phyloP scores from a whole-genome alignment of 2,329 filamentous ascomycete species.

The Alternaria sp. region DNA sequence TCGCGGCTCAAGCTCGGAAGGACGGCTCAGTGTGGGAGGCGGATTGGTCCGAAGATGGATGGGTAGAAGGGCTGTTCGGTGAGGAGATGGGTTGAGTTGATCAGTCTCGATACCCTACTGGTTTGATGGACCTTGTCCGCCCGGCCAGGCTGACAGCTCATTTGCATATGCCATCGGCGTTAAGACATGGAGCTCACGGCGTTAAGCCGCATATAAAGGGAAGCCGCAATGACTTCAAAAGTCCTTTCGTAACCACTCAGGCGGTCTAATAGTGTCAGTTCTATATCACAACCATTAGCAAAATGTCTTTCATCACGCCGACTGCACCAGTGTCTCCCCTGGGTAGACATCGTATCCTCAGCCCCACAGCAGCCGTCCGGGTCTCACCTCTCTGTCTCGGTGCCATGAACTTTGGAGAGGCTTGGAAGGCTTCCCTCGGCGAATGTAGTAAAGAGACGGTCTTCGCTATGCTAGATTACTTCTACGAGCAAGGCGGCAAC shows the following conservation, averaged over 20 bases:
- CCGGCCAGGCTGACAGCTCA: no score
- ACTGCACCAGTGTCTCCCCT: conserved; percentile 59
- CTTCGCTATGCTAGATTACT: conserved; percentile 73
- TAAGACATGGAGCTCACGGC: neutral
- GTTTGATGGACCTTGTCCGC: no score
- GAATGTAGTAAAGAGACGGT: conserved; percentile 70
- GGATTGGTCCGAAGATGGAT: neutral
- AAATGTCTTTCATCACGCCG: conserved; percentile 17
- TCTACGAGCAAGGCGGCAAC: conserved; percentile 73
- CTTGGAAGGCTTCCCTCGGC: conserved; percentile 68
- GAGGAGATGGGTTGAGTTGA: no score
- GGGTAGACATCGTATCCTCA: conserved; percentile 71
- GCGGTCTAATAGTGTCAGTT: neutral
- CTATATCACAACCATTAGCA: neutral
- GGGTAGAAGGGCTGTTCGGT: neutral
- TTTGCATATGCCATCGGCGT: neutral
- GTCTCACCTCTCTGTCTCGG: conserved; percentile 62
- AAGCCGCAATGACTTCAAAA: neutral
- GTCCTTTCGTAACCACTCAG: neutral
- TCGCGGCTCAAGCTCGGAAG: neutral
- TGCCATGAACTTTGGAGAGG: conserved; percentile 70
- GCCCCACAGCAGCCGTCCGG: conserved; percentile 70
- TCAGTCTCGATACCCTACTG: no score
- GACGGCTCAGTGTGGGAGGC: conserved; percentile 1
- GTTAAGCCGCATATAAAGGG: neutral